Conservation (phyloP, 371 early-diverging fungal genomes). For the Capillidium rhysosporum region DNA sequence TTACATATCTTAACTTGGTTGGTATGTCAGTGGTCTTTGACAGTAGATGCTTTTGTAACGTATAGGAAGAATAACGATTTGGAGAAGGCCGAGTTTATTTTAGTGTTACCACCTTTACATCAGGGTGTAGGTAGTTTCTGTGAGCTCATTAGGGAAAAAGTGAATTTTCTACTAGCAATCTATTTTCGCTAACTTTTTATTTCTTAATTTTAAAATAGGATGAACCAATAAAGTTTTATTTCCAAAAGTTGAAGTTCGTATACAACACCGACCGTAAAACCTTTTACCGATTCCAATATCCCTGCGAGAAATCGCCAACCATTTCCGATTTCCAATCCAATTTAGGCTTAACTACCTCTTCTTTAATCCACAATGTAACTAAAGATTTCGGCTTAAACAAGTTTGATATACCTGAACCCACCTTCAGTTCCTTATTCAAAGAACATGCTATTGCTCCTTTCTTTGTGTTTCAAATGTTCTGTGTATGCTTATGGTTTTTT, state of each 20-base stretch:
- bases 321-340: constrained; percentile 36
- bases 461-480: constrained; percentile 99
- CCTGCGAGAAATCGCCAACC: constrained; percentile 32
- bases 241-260: constrained; percentile 87
- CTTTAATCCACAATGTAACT: constrained; percentile 26
- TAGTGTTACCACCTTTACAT: constrained; percentile 58
- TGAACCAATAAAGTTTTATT: constrained; percentile 54
- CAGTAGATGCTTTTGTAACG: constrained; percentile 58
- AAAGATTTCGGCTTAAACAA: constrained; percentile 69
- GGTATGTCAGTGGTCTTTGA: constrained; percentile 90
- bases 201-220: too few relatives aligned
- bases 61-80: constrained; percentile 19
- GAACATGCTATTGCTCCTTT: constrained; percentile 98
- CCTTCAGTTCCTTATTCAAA: constrained; percentile 86
- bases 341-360: constrained; percentile 34
- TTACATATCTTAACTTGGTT: constrained; percentile 65
- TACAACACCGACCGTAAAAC: constrained; percentile 57
- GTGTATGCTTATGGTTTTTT: constrained; percentile 96
- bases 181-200: too few relatives aligned
- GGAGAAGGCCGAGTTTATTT: constrained; percentile 18
- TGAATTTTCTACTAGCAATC: too few relatives aligned
- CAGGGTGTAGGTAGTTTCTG: constrained; percentile 62
- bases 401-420: constrained; percentile 92
- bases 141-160: constrained; percentile 26
- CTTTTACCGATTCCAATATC: constrained; percentile 64